phyloP scores from a whole-genome alignment of 805 yeast genomes.

The Lipomyces mesembrius region DNA sequence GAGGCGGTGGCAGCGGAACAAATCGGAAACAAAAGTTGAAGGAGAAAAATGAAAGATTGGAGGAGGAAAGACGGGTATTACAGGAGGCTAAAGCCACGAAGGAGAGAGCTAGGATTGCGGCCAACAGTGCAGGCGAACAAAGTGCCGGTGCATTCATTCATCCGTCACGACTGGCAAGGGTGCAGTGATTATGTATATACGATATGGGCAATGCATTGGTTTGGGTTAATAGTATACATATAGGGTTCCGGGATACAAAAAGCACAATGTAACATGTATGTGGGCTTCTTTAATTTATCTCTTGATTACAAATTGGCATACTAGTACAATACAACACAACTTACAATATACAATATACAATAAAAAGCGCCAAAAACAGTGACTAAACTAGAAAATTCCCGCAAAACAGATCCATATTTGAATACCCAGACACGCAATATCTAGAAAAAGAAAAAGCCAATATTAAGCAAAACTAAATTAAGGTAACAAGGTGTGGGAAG shows the following conservation, averaged over 20 bases:
- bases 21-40: conserved; percentile 64
- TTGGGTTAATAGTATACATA: not conserved
- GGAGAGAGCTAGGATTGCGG: conserved; percentile 29
- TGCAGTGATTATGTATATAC: conserved; percentile 41
- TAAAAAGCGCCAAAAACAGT: not conserved
- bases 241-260: not conserved
- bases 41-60: conserved; percentile 75
- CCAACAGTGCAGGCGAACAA: not conserved
- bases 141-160: conserved; percentile 47
- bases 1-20: conserved; percentile 87
- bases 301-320: not conserved
- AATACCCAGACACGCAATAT: not conserved
- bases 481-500: not conserved
- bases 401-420: not conserved
- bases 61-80: conserved; percentile 68
- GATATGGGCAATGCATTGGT: conserved; percentile 10
- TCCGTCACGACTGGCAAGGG: conserved; percentile 67
- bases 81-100: conserved; percentile 43
- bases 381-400: not conserved
- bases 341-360: conserved; percentile 1
- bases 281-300: not conserved
- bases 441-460: not conserved
- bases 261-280: not conserved
- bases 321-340: not conserved
- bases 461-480: not conserved